Evolutionary conservation across 495 filamentous ascomycete genomes (phyloP).

Genomic region (Tuber brumale): DNA sequence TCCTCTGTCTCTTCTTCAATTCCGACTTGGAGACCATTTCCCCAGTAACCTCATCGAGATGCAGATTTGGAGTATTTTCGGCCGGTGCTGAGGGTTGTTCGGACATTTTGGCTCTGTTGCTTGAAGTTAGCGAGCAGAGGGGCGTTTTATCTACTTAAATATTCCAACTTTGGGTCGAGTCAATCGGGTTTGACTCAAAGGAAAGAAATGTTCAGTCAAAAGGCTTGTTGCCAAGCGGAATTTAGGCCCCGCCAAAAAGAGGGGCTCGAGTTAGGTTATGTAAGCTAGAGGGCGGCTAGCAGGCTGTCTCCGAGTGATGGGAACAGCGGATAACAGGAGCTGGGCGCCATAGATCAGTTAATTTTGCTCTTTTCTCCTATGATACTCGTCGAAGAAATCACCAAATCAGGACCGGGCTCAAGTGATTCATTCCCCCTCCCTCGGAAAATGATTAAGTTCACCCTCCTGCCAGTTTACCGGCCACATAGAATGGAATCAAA

Average conservation of each 20-base stretch:
- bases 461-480: background rate
- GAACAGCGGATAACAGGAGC: background rate
- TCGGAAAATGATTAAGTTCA: background rate
- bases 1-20: constrained; percentile 93
- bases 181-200: background rate
- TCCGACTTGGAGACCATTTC: constrained; percentile 81
- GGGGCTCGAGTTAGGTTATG: constrained; percentile 13
- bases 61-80: constrained; percentile 63
- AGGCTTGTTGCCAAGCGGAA: background rate
- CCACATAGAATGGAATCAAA: constrained; percentile 1
- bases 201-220: background rate
- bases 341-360: background rate
- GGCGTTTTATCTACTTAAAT: background rate
- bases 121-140: background rate
- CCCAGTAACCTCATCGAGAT: constrained; percentile 77
- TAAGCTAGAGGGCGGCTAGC: background rate
- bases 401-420: background rate
- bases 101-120: constrained; percentile 47
- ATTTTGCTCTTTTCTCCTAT: background rate
- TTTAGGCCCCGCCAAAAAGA: constrained; percentile 6
- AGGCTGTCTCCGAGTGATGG: background rate
- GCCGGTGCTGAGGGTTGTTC: constrained; percentile 43
- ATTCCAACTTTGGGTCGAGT: background rate
- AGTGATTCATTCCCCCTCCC: background rate
- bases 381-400: background rate